Base-by-base conservation (phyloP, 2,329 filamentous ascomycete species). In the Fusarium verrucosum region DNA sequence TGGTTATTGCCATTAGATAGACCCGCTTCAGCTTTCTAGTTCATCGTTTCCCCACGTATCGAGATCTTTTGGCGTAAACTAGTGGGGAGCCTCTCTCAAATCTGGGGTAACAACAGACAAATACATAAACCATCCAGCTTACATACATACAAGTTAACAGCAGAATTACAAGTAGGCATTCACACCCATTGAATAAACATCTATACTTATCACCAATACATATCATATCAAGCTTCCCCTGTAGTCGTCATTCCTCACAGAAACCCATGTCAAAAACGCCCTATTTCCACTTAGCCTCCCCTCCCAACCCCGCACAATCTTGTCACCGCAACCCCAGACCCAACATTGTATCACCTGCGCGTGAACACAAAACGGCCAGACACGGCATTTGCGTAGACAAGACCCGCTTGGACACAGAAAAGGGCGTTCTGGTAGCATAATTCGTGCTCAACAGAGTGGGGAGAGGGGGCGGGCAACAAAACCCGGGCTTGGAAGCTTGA, bases 191-290 rank as follows among this genome's bases (percentile, higher is more conserved):
- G 5, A 5, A 25, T 47, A 2, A 40, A 2, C 1, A 10, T 11
- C 10, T 10, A 5, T 22, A 16, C 47, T 22, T 17, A 26, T 20
- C 4, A 25, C 16, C 3, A n/a, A 13, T 14, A 4, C 17, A 26
- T 22, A 17, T 40, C 45, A 49, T 13, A 1, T 13, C 19, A 26
- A 60, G 9, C 14, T 7, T 9, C n/a, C 16, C 23, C 38, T 2
- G 4, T 17, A 25, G 22, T 17, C 23, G 32, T 22, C 37, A 53
- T 59, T 23, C 23, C 25, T 51, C 22, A 28, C 16, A 16, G 11
- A 37, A 14, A 17, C 43, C 33, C 64, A 67, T 67, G 64, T 66
- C 64, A 66, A 66, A 64, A 66, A 60, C 64, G 63, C 64, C 63
- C 63, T 66, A 67, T 64, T 35, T 33, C 62, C 62, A 62, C 53